These are phyloP conservation scores for Saccharomycopsis oosterbeekiorum DNA, from an alignment of 805 yeast genomes.

Conservation along the genomic window DNA sequence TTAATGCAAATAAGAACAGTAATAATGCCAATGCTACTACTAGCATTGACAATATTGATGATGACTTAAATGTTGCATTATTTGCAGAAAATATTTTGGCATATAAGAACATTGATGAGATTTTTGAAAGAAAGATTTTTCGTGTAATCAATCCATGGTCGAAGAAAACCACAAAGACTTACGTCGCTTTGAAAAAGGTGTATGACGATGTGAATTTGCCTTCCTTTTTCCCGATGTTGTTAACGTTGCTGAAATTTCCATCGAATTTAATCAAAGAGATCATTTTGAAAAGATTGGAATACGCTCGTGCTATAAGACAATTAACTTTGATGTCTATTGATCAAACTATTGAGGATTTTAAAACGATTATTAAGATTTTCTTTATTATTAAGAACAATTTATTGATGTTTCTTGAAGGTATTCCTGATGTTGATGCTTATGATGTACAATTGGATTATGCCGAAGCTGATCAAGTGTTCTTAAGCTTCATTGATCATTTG, in stretches of 20 bases:
- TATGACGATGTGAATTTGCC: constrained; percentile 68
- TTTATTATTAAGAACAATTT: constrained; percentile 47
- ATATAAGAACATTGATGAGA: constrained; percentile 52
- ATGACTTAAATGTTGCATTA: constrained; percentile 10
- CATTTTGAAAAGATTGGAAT: constrained; percentile 59
- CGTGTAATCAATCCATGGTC: constrained; percentile 71
- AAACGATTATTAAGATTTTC: constrained; percentile 64
- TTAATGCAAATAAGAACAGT: not conserved
- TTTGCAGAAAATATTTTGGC: constrained; percentile 16
- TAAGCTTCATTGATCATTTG: constrained; percentile 65
- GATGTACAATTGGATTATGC: constrained; percentile 47
- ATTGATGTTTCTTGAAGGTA: constrained; percentile 26
- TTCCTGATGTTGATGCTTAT: constrained; percentile 47
- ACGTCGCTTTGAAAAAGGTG: constrained; percentile 46
- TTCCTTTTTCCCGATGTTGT: constrained; percentile 54
- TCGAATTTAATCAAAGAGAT: constrained; percentile 70
- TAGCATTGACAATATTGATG: not conserved
- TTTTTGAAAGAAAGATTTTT: constrained; percentile 62
- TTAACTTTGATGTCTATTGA: constrained; percentile 96
- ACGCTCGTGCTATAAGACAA: constrained; percentile 67
- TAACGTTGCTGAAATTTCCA: constrained; percentile 65
- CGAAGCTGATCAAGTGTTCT: constrained; percentile 50
- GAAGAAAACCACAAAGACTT: constrained; percentile 67
- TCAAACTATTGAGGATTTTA: constrained; percentile 81
- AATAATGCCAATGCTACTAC: not conserved